These are phyloP conservation scores for Cryphonectria japonica DNA, from an alignment of 2,329 filamentous ascomycete genomes.

Conservation along the genomic window DNA sequence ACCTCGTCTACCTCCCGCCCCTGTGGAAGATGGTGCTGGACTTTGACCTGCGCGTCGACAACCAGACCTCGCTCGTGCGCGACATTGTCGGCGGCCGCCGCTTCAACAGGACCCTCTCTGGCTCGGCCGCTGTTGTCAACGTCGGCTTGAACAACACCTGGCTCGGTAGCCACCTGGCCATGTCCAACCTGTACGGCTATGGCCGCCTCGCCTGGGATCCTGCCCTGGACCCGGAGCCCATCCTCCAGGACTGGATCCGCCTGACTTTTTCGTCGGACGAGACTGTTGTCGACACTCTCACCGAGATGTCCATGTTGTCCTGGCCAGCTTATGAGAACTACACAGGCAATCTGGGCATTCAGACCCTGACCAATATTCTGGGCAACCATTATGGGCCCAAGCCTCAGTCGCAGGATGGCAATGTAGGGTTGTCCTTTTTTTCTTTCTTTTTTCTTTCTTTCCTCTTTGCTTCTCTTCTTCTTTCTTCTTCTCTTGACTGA, in stretches of 20 bases:
- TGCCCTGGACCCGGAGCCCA: conserved; percentile 46
- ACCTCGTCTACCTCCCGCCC: conserved; percentile 69
- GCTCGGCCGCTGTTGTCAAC: conserved; percentile 69
- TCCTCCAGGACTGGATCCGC: conserved; percentile 69
- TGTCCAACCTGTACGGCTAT: conserved; percentile 74
- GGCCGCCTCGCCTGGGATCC: conserved; percentile 70
- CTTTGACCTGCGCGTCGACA: conserved; percentile 67
- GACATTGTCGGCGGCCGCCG: conserved; percentile 65
- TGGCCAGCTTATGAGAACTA: conserved; percentile 76
- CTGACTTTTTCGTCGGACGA: conserved; percentile 65
- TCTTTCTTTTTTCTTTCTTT: background rate
- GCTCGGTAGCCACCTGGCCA: conserved; percentile 70
- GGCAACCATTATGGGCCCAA: conserved; percentile 71
- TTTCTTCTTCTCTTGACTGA: background rate
- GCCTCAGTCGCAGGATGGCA: conserved; percentile 67
- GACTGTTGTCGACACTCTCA: conserved; percentile 61
- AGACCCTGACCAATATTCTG: conserved; percentile 70
- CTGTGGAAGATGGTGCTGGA: conserved; percentile 71
- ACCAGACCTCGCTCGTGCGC: conserved; percentile 56
- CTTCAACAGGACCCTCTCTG: conserved; percentile 60
- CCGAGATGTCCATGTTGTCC: conserved; percentile 66
- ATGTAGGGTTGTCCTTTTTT: conserved; percentile 35
- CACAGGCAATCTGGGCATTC: conserved; percentile 70
- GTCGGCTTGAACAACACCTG: conserved; percentile 69
- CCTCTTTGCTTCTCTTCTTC: too few species aligned